phyloP scores from a whole-genome alignment of 768 basidiomycete species.

The Hygrophorus russula region DNA sequence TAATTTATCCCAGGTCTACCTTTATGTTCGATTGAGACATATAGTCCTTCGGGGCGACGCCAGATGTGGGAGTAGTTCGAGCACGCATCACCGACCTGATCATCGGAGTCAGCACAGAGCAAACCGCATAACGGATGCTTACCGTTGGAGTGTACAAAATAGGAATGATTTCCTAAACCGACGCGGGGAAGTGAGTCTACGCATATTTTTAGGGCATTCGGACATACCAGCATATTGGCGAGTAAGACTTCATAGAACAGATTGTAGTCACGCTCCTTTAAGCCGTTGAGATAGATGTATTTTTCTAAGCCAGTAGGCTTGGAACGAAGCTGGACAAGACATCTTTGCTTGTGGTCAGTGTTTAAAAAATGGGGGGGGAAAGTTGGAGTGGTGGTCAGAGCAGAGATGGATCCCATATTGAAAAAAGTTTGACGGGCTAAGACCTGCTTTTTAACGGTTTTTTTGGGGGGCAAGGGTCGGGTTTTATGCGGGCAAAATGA shows the following conservation, averaged over 20 bases:
- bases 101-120: neutral
- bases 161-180: constrained; percentile 40
- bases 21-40: constrained; percentile 56
- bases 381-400: no score
- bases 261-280: constrained; percentile 50
- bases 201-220: neutral
- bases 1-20: constrained; percentile 22
- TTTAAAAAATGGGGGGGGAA: constrained; percentile 38
- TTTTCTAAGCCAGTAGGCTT: constrained; percentile 49
- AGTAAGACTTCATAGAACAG: constrained; percentile 59
- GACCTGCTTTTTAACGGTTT: no score
- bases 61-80: constrained; percentile 61
- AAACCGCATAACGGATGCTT: neutral
- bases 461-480: neutral
- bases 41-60: constrained; percentile 49
- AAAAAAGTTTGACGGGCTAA: no score
- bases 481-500: no score
- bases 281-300: constrained; percentile 57
- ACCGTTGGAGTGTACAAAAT: constrained; percentile 73
- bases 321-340: constrained; percentile 45
- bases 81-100: constrained; percentile 59
- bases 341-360: constrained; percentile 44
- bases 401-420: no score
- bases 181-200: neutral
- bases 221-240: constrained; percentile 36